Percentiles rank a stretch among this genome's conserved stretches.
Conservation (phyloP, 768 basidiomycete genomes). For the Psilocybe sp. region DNA sequence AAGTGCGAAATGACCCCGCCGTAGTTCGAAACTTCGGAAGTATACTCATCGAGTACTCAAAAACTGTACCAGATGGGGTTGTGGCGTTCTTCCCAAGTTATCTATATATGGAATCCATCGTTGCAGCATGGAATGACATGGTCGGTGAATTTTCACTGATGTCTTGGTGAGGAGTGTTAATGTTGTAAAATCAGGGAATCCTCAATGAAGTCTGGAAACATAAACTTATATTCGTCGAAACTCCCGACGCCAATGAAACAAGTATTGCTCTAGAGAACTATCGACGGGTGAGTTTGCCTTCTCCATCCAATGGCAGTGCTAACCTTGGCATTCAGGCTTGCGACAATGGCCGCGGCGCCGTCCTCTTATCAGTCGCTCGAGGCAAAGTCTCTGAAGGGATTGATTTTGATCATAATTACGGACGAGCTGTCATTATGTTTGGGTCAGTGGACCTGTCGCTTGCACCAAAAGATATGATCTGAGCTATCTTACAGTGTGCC, state of each 20-base stretch:
- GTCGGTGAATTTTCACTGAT: conserved; percentile 41
- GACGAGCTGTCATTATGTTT: conserved; percentile 99
- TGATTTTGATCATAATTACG: conserved; percentile 99
- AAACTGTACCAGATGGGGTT: conserved; percentile 96
- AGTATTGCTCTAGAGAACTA: conserved; percentile 98
- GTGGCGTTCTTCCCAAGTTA: conserved; percentile 99
- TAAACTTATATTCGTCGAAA: conserved; percentile 99
- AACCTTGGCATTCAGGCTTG: conserved; percentile 64
- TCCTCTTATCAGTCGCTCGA: conserved; percentile 93
- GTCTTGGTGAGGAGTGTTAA: not conserved
- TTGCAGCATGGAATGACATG: conserved; percentile 99
- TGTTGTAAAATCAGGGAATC: conserved; percentile 66
- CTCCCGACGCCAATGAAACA: conserved; percentile 98
- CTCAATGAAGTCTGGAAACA: conserved; percentile 99
- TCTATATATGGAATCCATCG: conserved; percentile 99
- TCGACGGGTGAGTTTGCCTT: conserved; percentile 59
- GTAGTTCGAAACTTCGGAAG: conserved; percentile 99
- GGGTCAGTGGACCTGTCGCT: conserved; percentile 52
- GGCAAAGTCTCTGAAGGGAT: conserved; percentile 99
- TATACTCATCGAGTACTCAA: conserved; percentile 96
- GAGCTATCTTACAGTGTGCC: conserved; percentile 58
- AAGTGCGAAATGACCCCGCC: conserved; percentile 98
- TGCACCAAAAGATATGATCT: not conserved
- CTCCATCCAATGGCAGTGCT: conserved; percentile 5
- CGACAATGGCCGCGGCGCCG: conserved; percentile 96